These are phyloP conservation scores for Monoraphidium neglectum DNA, from an alignment of 139 green algal genomes.

Conservation along the genomic window DNA sequence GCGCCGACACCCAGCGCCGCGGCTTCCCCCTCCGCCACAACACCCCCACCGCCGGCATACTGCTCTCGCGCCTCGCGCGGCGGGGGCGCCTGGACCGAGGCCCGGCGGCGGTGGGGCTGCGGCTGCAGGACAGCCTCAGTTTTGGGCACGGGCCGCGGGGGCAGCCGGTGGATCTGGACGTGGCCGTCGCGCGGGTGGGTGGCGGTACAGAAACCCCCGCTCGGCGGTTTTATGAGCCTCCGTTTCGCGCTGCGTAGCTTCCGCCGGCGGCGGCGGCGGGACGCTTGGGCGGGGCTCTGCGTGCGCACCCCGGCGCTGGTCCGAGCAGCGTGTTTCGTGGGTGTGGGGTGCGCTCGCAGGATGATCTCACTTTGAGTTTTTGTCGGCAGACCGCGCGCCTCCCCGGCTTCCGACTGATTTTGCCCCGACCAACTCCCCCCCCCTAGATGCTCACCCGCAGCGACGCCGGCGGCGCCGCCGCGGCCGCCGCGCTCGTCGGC, in stretches of 20 bases:
- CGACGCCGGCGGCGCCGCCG: neutral
- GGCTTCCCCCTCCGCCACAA: conserved; percentile 13
- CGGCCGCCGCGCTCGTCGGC: neutral
- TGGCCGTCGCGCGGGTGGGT: conserved; percentile 21
- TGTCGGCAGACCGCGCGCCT: too few species aligned
- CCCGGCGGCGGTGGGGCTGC: conserved; percentile 12
- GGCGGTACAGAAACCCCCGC: neutral
- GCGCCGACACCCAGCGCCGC: conserved; percentile 19
- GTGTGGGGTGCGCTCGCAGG: too few species aligned
- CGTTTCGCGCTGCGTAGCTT: too few species aligned
- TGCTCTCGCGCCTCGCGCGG: conserved; percentile 9
- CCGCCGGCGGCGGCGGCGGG: too few species aligned
- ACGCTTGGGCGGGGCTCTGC: too few species aligned
- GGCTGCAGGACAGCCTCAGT: conserved; percentile 26
- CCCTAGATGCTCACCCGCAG: too few species aligned
- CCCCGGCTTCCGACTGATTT: too few species aligned
- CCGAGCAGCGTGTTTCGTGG: too few species aligned
- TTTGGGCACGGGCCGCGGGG: conserved; percentile 1
- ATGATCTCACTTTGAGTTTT: too few species aligned
- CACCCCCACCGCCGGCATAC: conserved; percentile 10
- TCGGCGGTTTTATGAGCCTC: too few species aligned
- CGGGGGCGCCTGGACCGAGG: neutral
- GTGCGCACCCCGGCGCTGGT: too few species aligned
- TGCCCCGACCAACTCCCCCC: too few species aligned
- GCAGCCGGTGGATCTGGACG: conserved; percentile 20